Base-by-base conservation (phyloP, 2,329 filamentous ascomycete species). In the Beauveria rudraprayagi region DNA sequence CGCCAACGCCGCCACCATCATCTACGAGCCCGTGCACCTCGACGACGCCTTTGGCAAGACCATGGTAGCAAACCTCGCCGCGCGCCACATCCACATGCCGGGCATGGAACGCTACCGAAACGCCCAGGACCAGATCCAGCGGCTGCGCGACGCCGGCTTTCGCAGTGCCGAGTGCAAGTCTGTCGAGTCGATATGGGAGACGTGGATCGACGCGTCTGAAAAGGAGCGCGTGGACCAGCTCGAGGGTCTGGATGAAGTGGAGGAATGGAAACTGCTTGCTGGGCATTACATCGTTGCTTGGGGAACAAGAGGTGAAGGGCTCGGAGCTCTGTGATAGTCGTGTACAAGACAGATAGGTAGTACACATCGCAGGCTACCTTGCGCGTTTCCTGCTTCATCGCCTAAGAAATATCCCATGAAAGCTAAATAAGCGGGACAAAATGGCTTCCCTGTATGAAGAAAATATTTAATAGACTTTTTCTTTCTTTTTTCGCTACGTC, bases 161-260 rank as follows among this genome's bases (percentile, higher is more conserved):
- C 70, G 70, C 3, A 66, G 65, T 6, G 74, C 73, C 1, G 70
- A 69, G n/a, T 75, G 75, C 41, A 71, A 75, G 55, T 81, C 80
- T 0, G 75, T 84, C 44, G 74, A 78, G 57, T 67, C 72, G n/a
- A 83, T 96, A 43, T 97, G 90, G 87, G 81, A 88, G 56, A 75
- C 75, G 1, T 97, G 93, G 92, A 79, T 96, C 3, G 69, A 71
- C 0, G 70, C 78, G 1, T 77, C 77, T 2, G 93, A 97, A 74
- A 92, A 91, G 73, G 87, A 90, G 69, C 80, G 92, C 53, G 85
- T 97, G 1, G 88, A 92, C 65, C 74, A 77, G 11, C 72, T 97
- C 28, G 92, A 99, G 72, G 92, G 94, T 68, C 74, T 99, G 64
- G 94, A 99, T 75, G 94, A 99, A 75, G 82, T 97, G 26, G 94